These are phyloP conservation scores for Aspergillus sp. DNA, from an alignment of 2,329 filamentous ascomycete species.

Conservation along the genomic window DNA sequence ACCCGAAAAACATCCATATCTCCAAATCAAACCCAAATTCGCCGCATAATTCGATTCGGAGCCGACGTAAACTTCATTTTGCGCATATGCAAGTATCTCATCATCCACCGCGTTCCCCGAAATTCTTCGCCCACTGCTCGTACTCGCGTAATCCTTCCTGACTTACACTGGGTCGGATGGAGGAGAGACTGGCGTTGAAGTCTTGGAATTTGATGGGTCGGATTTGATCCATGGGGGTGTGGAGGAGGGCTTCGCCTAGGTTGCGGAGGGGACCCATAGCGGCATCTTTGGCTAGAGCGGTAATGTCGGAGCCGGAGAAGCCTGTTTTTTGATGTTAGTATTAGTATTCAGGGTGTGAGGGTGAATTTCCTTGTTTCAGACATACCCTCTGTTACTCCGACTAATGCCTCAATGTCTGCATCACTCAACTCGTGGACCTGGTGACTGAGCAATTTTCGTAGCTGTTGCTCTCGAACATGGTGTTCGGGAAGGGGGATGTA, in stretches of 20 bases:
- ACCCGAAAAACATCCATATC: too few relatives aligned
- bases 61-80: too few relatives aligned
- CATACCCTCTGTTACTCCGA: constrained; percentile 77
- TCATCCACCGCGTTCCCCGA: constrained; percentile 77
- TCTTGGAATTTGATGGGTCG: constrained; percentile 77
- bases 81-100: neutral
- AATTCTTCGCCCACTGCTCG: constrained; percentile 90
- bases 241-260: constrained; percentile 80
- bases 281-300: constrained; percentile 91
- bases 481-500: constrained; percentile 93
- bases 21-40: too few relatives aligned
- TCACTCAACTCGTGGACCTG: constrained; percentile 78
- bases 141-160: constrained; percentile 79
- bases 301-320: constrained; percentile 97
- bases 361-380: neutral
- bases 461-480: constrained; percentile 71
- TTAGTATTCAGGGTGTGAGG: neutral
- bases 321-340: constrained; percentile 48
- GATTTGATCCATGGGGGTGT: constrained; percentile 93
- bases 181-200: constrained; percentile 76
- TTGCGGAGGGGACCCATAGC: constrained; percentile 94
- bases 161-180: constrained; percentile 86
- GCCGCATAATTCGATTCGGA: too few relatives aligned
- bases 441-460: constrained; percentile 73
- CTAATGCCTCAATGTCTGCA: constrained; percentile 66